phyloP scores from a whole-genome alignment of 2,329 filamentous ascomycete species.

The Aschersonia sp. region DNA sequence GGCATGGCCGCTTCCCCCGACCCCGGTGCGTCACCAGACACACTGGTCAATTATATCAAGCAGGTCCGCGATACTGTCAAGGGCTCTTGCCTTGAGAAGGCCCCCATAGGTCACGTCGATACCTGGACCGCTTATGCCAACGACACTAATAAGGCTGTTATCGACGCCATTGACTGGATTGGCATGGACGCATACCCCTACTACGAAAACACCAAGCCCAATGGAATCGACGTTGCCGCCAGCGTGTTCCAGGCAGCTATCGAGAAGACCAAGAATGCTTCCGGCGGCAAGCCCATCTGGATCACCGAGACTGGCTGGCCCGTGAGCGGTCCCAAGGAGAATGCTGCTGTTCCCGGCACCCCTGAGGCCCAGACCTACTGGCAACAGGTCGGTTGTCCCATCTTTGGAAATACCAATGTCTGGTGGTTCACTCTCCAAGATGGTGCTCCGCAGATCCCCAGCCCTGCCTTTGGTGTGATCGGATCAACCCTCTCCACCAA shows the following conservation, averaged over 20 bases:
- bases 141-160: conserved; percentile 53
- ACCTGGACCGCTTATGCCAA: conserved; percentile 78
- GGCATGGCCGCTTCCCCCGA: conserved; percentile 50
- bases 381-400: conserved; percentile 60
- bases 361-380: conserved; percentile 70
- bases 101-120: conserved; percentile 69
- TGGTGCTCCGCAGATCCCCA: conserved; percentile 39
- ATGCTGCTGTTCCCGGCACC: conserved; percentile 45
- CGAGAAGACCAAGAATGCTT: conserved; percentile 39
- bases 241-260: conserved; percentile 56
- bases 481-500: conserved; percentile 35
- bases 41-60: conserved; percentile 55
- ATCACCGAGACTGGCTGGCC: conserved; percentile 86
- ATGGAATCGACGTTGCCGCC: conserved; percentile 50
- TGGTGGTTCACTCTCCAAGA: conserved; percentile 75
- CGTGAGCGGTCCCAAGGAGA: conserved; percentile 49
- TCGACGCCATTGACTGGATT: conserved; percentile 60
- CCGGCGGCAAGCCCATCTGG: conserved; percentile 61
- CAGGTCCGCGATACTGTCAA: conserved; percentile 50
- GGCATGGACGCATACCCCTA: conserved; percentile 80
- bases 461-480: conserved; percentile 58
- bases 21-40: conserved; percentile 46
- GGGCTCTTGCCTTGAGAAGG: conserved; percentile 42
- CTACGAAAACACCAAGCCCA: conserved; percentile 57
- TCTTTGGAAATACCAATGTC: conserved; percentile 49